Conservation (phyloP, 1,139 yeast genomes). For the Yamadazyma diddensiae region DNA sequence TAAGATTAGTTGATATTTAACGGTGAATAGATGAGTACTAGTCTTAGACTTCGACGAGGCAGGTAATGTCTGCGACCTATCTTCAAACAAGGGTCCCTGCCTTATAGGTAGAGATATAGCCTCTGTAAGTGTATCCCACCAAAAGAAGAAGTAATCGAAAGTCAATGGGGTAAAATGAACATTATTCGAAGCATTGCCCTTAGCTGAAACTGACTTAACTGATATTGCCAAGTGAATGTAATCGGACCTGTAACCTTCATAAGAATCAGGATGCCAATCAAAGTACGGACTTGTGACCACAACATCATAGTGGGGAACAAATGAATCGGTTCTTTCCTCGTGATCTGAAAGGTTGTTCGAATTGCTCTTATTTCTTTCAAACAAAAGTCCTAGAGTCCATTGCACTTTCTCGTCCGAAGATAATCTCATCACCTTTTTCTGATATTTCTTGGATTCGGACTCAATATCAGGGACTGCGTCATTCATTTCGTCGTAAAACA, state of each 20-base stretch:
- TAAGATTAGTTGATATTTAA: slow-evolving; percentile 73
- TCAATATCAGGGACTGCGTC: slow-evolving; percentile 21
- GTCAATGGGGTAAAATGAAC: slow-evolving; percentile 74
- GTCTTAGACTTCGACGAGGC: slow-evolving; percentile 51
- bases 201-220: slow-evolving; percentile 33
- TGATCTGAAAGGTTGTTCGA: slow-evolving; percentile 22
- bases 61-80: slow-evolving; percentile 17
- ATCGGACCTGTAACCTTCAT: slow-evolving; percentile 72
- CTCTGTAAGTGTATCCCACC: slow-evolving; percentile 83
- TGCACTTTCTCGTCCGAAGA: slow-evolving; percentile 38
- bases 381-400: slow-evolving; percentile 42
- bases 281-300: slow-evolving; percentile 38
- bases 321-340: slow-evolving; percentile 30
- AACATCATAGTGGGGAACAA: slow-evolving; percentile 45
- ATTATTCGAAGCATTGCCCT: slow-evolving; percentile 55
- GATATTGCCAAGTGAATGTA: slow-evolving; percentile 73
- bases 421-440: slow-evolving; percentile 37
- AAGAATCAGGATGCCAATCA: slow-evolving; percentile 64
- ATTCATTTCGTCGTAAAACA: slow-evolving; percentile 26
- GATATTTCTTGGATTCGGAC: slow-evolving; percentile 30
- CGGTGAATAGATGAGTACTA: slow-evolving; percentile 74
- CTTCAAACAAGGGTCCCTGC: slow-evolving; percentile 60
- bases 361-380: slow-evolving; percentile 34
- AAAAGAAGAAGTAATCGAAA: slow-evolving; percentile 63
- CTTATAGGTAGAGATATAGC: slow-evolving; percentile 73